Evolutionary conservation across 148 eudicot genomes (phyloP).

Genomic region (Chenopodium suecicum): DNA sequence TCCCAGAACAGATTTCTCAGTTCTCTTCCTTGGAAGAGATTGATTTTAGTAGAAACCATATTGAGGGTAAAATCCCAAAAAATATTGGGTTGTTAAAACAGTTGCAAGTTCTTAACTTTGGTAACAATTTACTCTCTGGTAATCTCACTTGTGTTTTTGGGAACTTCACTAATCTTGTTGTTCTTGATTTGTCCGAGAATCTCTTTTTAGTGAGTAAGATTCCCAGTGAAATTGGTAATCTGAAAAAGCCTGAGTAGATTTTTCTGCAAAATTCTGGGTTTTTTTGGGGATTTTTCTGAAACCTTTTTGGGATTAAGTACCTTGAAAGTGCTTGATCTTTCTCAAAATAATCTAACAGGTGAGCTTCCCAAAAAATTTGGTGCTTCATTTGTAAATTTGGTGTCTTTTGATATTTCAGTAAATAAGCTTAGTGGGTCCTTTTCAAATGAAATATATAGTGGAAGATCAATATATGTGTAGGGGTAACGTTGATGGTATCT

Average conservation of each 20-base stretch:
- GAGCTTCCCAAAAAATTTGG: slow-evolving; percentile 49
- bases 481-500: neutral
- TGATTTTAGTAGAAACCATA: slow-evolving; percentile 72
- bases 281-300: slow-evolving; percentile 57
- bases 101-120: slow-evolving; percentile 64
- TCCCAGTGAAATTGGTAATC: slow-evolving; percentile 57
- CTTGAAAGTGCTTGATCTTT: slow-evolving; percentile 62
- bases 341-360: slow-evolving; percentile 82
- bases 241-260: slow-evolving; percentile 63
- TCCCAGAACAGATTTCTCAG: slow-evolving; percentile 78
- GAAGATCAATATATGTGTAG: slow-evolving; percentile 11
- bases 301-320: slow-evolving; percentile 47
- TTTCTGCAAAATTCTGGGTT: slow-evolving; percentile 68
- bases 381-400: slow-evolving; percentile 49
- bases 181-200: slow-evolving; percentile 81
- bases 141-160: slow-evolving; percentile 59
- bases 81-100: slow-evolving; percentile 52
- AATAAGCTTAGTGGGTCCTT: slow-evolving; percentile 73
- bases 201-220: slow-evolving; percentile 60
- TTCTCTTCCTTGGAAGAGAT: slow-evolving; percentile 51
- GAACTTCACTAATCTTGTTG: slow-evolving; percentile 54
- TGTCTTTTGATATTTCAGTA: slow-evolving; percentile 72
- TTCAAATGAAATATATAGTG: slow-evolving; percentile 54
- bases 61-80: slow-evolving; percentile 74
- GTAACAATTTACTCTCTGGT: slow-evolving; percentile 71